Evolutionary conservation across 2,329 filamentous ascomycete genomes (phyloP), one percentile per base, ranked within the genome.

Genomic region (Aciculosporium take): DNA sequence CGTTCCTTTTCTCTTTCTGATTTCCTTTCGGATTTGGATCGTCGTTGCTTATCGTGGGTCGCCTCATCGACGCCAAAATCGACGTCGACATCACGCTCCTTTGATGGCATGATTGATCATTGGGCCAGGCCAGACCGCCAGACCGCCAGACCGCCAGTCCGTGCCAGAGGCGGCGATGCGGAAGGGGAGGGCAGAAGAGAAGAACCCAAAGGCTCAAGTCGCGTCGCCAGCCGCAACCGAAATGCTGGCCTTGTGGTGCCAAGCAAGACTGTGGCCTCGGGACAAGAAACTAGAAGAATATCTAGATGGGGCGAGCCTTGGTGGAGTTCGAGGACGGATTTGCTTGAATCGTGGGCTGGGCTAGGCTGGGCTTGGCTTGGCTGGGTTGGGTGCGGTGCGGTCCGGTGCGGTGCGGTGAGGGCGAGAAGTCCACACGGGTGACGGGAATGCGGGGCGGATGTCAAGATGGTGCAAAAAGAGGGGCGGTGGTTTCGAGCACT

Each of bases 21-120:
- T 41, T 62, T 63, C 39, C 58, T 56, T 45, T 64, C 62, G 6
- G 60, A 60, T 48, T 61, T 63, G 39, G 60, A 56, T 47, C 60
- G 61, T 45, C 57, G 54, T 30, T 54, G 43, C 51, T 64, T 67
- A 41, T 67, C 64, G 52, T 59, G 63, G 34, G 57, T 50, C 38
- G 54, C 57, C 47, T 62, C 58, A 45, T 59, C 54, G 49, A 56
- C 56, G 40, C 55, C 48, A 45, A 46, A 52, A 38, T 55, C 50
- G 47, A 53, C 51, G 44, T 63, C 61, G 56, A 53, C 60, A 50
- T 67, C 63, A 57, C 52, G 62, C 45, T 66, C 61, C 49, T 61
- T 62, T 48, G 60, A 56, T 39, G 63, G 59, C 63, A 66, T 66
- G 47, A 44, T 55, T 46, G 42, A 52, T 48, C 58, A 60, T 60